These are phyloP conservation scores for Helotiales sp. DNA, from an alignment of 2,329 filamentous ascomycete genomes.

Conservation along the genomic window DNA sequence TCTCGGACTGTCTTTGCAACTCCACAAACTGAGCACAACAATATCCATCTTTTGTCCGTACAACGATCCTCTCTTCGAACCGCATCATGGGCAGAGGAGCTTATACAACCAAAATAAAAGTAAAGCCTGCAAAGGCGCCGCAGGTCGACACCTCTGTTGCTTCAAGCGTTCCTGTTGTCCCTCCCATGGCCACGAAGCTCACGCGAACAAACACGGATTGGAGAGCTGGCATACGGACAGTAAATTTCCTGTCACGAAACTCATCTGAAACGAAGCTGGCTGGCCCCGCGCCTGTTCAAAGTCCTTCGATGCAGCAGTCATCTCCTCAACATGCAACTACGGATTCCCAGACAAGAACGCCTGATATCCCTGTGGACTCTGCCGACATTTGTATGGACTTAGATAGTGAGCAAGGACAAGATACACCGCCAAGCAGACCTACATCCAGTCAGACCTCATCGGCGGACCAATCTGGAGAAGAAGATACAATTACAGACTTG, in stretches of 20 bases:
- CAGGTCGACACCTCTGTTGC: not conserved
- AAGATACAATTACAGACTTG: slow-evolving; percentile 1
- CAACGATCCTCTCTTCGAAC: not conserved
- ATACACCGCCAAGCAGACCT: not conserved
- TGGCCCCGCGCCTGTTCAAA: not conserved
- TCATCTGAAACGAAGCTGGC: not conserved
- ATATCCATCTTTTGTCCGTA: not conserved
- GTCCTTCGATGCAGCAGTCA: not conserved
- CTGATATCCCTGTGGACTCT: not conserved
- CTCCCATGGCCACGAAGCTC: not conserved
- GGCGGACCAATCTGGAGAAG: not conserved
- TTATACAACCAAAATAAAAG: not conserved
- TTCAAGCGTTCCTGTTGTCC: not conserved
- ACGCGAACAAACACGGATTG: not conserved
- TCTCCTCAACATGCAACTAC: not conserved
- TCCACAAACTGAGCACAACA: not conserved
- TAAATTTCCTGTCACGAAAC: not conserved
- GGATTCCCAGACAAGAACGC: not conserved
- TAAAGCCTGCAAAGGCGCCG: not conserved
- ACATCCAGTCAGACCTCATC: not conserved
- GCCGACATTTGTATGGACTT: not conserved
- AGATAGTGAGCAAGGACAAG: not conserved
- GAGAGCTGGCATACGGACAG: not conserved
- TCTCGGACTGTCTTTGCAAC: too few species aligned
- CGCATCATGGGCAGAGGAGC: not conserved